phyloP scores from a whole-genome alignment of 768 basidiomycete species.

The Pulveroboletus sp. region DNA sequence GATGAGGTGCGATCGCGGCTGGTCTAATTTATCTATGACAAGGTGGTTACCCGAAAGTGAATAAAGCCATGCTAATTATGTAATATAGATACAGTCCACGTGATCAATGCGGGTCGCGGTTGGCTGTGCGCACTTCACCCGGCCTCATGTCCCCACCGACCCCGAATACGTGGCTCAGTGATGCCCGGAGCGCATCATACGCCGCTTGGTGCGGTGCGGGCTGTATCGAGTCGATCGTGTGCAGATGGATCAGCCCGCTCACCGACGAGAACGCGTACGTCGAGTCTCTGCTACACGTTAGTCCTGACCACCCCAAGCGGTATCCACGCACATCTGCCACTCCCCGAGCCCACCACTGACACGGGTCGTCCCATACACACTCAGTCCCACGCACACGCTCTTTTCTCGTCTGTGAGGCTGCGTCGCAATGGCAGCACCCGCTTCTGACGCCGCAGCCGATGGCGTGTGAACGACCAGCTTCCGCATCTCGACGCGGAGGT shows the following conservation, averaged over 20 bases:
- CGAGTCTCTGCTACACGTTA: slow-evolving; percentile 44
- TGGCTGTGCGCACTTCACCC: not conserved
- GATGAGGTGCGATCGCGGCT: not conserved
- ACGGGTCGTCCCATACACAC: slow-evolving; percentile 54
- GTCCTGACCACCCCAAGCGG: not conserved
- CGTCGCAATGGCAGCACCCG: not conserved
- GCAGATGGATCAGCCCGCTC: slow-evolving; percentile 58
- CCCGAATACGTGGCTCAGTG: slow-evolving; percentile 26
- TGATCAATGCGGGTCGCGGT: slow-evolving; percentile 1
- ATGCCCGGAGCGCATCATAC: slow-evolving; percentile 52
- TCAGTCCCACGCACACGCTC: slow-evolving; percentile 49
- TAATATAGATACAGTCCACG: slow-evolving; percentile 6
- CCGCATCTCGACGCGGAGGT: slow-evolving; percentile 52
- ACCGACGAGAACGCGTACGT: slow-evolving; percentile 70
- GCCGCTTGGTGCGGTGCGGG: slow-evolving; percentile 71
- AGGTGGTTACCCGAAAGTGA: not conserved
- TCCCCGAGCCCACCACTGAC: slow-evolving; percentile 59
- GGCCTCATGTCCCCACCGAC: slow-evolving; percentile 13
- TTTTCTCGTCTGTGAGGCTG: slow-evolving; percentile 43
- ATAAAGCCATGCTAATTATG: slow-evolving; percentile 1
- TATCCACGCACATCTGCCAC: slow-evolving; percentile 62
- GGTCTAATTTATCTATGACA: not conserved
- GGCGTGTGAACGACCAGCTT: slow-evolving; percentile 37
- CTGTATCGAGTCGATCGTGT: slow-evolving; percentile 70
- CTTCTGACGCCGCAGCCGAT: not conserved